Evolutionary conservation across 75 land plant genomes (phyloP).

Genomic region (Picea glauca): DNA sequence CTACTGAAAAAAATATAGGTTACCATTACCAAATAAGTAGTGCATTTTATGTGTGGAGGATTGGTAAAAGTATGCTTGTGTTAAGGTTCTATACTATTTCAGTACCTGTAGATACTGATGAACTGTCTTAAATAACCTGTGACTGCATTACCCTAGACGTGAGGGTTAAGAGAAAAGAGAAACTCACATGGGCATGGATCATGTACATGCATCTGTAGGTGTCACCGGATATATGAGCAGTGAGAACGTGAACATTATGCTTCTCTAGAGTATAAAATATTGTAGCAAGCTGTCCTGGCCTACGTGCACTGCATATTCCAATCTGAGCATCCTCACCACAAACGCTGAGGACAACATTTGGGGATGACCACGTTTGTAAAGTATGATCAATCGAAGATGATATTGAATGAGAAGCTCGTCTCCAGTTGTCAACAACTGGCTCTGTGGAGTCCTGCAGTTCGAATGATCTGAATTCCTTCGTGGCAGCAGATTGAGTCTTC

Average conservation of each 20-base stretch:
- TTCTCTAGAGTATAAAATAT: conserved; percentile 53
- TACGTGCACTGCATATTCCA: conserved; percentile 33
- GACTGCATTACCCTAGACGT: not conserved
- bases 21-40: not conserved
- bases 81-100: too few relatives aligned
- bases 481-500: not conserved
- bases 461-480: not conserved
- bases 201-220: conserved; percentile 33
- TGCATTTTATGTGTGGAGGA: not conserved
- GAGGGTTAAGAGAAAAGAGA: not conserved
- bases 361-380: conserved; percentile 63
- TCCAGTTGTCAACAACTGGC: too few relatives aligned
- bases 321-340: conserved; percentile 56
- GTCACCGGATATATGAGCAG: conserved; percentile 45
- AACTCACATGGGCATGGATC: conserved; percentile 68
- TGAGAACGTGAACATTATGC: conserved; percentile 42
- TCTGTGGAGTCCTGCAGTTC: not conserved
- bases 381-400: too few relatives aligned
- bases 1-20: too few relatives aligned
- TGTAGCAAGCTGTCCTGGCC: conserved; percentile 37
- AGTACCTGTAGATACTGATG: too few relatives aligned
- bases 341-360: conserved; percentile 53
- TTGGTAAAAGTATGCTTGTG: not conserved
- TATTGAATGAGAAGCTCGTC: too few relatives aligned
- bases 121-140: too few relatives aligned